Conservation (phyloP, 306 rosid genomes). For the Macrotyloma uniflorum region DNA sequence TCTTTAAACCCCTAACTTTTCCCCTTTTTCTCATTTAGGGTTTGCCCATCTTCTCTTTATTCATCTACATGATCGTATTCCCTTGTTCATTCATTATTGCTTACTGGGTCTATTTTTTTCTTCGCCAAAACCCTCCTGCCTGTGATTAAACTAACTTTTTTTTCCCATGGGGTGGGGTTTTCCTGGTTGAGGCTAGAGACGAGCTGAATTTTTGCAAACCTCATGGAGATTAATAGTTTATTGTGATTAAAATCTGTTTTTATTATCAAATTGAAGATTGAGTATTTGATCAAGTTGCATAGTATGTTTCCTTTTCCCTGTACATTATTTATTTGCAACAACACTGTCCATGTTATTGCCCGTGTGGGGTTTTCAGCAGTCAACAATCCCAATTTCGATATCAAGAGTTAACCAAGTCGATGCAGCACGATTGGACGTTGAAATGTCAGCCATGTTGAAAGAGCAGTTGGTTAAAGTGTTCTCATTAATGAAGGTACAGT, state of each 20-base stretch:
- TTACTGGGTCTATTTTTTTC: background rate
- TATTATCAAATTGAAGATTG: background rate
- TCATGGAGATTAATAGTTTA: background rate
- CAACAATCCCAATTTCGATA: slow-evolving; percentile 75
- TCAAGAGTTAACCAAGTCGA: slow-evolving; percentile 97
- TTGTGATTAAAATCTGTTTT: background rate
- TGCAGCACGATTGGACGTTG: slow-evolving; percentile 91
- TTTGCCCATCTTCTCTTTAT: background rate
- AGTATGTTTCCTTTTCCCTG: background rate
- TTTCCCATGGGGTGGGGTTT: background rate
- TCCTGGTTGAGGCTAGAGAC: background rate
- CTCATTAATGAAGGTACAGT: slow-evolving; percentile 87
- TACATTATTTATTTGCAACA: background rate
- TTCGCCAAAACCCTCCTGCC: background rate
- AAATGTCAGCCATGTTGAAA: slow-evolving; percentile 99
- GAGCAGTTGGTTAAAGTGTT: slow-evolving; percentile 96
- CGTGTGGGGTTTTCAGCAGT: slow-evolving; percentile 47
- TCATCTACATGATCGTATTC: background rate
- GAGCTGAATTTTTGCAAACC: background rate
- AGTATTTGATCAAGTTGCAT: slow-evolving; percentile 24
- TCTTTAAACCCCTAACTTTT: background rate
- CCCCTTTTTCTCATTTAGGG: slow-evolving; percentile 16
- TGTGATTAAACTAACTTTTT: background rate
- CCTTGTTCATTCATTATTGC: background rate
- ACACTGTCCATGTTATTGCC: background rate